Conservation (phyloP, 257 asterid genomes). For the Ophiorrhiza pumila region DNA sequence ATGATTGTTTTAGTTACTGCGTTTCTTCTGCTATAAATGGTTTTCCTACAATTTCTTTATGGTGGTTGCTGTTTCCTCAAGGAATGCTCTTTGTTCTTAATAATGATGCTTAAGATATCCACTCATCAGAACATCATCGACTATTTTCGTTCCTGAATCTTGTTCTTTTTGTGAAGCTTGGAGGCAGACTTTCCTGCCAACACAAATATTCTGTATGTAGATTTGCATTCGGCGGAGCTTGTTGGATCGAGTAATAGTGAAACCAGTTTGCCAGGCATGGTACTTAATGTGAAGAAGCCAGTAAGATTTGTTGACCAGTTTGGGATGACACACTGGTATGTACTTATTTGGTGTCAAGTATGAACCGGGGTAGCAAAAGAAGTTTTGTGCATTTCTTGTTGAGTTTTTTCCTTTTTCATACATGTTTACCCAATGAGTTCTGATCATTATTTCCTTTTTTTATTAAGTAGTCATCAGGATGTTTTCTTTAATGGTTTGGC, state of each 20-base stretch:
- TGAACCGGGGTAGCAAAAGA: neutral
- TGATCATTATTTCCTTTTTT: conserved; percentile 1
- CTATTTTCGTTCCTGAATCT: conserved; percentile 29
- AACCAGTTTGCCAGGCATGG: conserved; percentile 88
- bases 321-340: conserved; percentile 79
- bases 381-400: neutral
- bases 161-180: conserved; percentile 55
- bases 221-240: conserved; percentile 81
- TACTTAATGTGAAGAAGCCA: conserved; percentile 83
- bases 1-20: neutral
- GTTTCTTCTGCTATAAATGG: neutral
- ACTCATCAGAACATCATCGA: conserved; percentile 22
- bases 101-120: conserved; percentile 10
- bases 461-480: neutral
- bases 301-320: conserved; percentile 71
- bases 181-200: conserved; percentile 93
- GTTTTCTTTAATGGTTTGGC: conserved; percentile 7
- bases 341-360: neutral
- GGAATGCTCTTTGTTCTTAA: conserved; percentile 4
- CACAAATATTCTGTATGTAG: conserved; percentile 91
- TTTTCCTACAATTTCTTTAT: neutral
- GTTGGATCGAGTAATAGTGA: conserved; percentile 68
- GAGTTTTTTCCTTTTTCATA: neutral
- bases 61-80: conserved; percentile 6
- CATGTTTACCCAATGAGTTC: neutral